Evolutionary conservation across 805 yeast genomes (phyloP), one percentile per base, ranked within the genome.

Genomic region (Barnettozyma siamensis): DNA sequence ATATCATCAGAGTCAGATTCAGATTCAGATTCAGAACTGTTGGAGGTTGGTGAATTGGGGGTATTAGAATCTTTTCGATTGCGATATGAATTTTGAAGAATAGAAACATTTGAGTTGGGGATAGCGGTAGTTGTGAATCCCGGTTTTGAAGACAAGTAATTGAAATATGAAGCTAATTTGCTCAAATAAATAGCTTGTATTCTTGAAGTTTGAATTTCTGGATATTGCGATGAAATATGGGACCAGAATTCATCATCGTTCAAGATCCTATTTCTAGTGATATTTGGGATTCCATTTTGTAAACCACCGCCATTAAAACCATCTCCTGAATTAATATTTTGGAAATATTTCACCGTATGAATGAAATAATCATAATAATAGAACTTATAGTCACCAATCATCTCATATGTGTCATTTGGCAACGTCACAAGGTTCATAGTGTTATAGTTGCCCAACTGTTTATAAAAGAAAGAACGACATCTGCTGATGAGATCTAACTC

Each of bases 401-500:
- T 19, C 24, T 43, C 51, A 40, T 24, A 50, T 3, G 45, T 19
- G 4, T 47, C 47, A 15, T 19, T 27, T 3, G 53, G 56, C 1
- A 35, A 27, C 12, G 30, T 2, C 4, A 47, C 29, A 23, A 48
- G 35, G 38, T 67, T 64, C 76, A 76, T 75, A 49, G 66, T 66
- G 48, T 73, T 57, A 52, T 66, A 83, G 43, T 85, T 73, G 44
- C 74, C 72, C 43, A 83, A 60, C 47, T 81, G 87, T 41, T 73
- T 77, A 34, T 65, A 64, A 61, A 83, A 84, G 49, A 78, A 77
- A 44, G 71, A 64, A 35, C 89, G 65, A 27, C 82, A 75, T 46
- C 94, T 65, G 43, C 80, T 80, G 7, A 72, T 57, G 15, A 85
- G 57, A 20, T 81, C 79, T 53, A 85, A 62, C 55, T 83, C 87